A percentile compares a stretch with the other conserved stretches of the same genome.
Evolutionary conservation across 192 early-diverging fungal species (phyloP).

Genomic region (Rhizoclosmatium globosum): DNA sequence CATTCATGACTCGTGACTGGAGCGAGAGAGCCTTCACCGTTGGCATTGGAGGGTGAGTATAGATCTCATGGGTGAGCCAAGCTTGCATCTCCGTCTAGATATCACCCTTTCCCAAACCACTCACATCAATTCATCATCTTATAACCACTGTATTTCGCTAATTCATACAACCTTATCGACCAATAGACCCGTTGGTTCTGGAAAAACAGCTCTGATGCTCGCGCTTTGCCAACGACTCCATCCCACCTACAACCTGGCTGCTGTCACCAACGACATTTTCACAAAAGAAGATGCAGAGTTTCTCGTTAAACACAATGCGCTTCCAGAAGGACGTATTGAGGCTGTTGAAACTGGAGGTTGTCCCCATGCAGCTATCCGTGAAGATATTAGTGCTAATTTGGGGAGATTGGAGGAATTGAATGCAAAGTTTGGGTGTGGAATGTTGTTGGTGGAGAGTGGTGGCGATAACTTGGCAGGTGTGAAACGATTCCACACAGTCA

Average conservation of each 20-base stretch:
- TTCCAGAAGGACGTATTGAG: conserved; percentile 85
- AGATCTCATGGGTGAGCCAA: background rate
- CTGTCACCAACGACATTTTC: conserved; percentile 98
- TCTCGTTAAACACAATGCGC: conserved; percentile 85
- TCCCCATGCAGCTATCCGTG: conserved; percentile 93
- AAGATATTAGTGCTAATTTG: conserved; percentile 96
- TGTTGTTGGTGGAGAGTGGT: conserved; percentile 91
- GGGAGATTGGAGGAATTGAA: conserved; percentile 88
- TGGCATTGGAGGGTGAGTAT: conserved; percentile 85
- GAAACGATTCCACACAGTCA: background rate
- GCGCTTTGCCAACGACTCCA: conserved; percentile 86
- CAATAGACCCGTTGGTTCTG: conserved; percentile 88
- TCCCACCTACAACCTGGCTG: conserved; percentile 75
- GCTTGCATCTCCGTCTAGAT: background rate
- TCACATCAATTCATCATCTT: background rate
- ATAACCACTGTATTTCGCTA: conserved; percentile 3
- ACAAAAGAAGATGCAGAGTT: conserved; percentile 98
- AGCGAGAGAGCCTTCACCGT: conserved; percentile 93
- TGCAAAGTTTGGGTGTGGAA: conserved; percentile 81
- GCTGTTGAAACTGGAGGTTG: conserved; percentile 98
- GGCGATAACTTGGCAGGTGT: conserved; percentile 90
- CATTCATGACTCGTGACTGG: conserved; percentile 83
- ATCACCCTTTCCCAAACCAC: background rate
- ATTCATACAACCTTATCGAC: background rate
- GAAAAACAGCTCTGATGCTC: conserved; percentile 94